Base-by-base conservation (phyloP, 1,139 yeast genomes). In the Candida dubliniensis region DNA sequence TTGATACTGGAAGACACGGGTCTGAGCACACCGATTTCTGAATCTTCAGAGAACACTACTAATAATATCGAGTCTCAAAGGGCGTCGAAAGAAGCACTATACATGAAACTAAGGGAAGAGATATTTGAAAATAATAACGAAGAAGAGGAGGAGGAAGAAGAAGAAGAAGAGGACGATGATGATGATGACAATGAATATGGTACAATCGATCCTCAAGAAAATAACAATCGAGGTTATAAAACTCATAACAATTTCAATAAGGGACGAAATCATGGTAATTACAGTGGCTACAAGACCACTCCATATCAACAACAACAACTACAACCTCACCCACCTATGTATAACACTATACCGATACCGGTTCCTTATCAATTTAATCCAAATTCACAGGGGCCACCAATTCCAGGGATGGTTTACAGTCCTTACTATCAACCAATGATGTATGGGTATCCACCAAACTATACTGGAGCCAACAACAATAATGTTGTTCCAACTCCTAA, bases 51-150 rank as follows among this genome's bases (percentile, higher is more conserved):
- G n/a, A 13, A 36, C 13, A 29, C 38, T 14, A 35, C 44, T 44
- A 37, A 26, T 24, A 50, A 51, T 32, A 58, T 61, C 4, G 64
- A 59, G 41, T 49, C 57, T 4, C 66, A 61, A 36, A 40, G 66
- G 40, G 63, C 61, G 1, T 54, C 61, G 8, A 64, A 71, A 41
- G 75, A 72, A 45, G 75, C 72, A 9, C 61, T 69, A 18, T 75
- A 76, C 52, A 66, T 66, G 53, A 67, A 66, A 51, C 69, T 75
- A 9, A 59, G 81, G 38, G 77, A 74, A 27, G 61, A 75, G 42
- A 76, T 76, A 9, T 76, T 76, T 55, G 58, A 59, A 23, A 53
- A 53, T 13, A 60, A 55, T 12, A 60, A 57, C n/a, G 63, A 58
- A 5, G 66, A 65, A 23, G 62, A 52, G 2, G 60, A 55, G 1